Percentiles rank a stretch among this genome's conserved stretches.
Conservation (phyloP, 805 yeast genomes). For the Metschnikowia arizonensis region DNA sequence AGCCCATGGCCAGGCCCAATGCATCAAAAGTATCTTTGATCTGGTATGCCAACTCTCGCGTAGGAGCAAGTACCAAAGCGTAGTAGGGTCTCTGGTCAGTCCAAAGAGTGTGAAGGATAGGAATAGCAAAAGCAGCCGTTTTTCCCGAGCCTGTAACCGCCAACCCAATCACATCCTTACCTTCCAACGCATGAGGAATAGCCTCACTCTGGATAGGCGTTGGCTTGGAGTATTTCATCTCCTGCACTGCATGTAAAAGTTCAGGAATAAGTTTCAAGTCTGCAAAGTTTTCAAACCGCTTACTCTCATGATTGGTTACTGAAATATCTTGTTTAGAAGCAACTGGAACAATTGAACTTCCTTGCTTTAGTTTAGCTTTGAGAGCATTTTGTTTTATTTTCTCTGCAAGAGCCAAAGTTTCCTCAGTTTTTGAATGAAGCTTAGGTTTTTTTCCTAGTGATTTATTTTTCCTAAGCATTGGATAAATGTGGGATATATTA, state of each 20-base stretch:
- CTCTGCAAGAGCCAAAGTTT: conserved; percentile 51
- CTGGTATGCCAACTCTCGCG: conserved; percentile 81
- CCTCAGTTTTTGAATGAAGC: conserved; percentile 18
- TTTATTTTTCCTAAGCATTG: neutral
- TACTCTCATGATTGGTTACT: conserved; percentile 10
- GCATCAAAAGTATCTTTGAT: conserved; percentile 96
- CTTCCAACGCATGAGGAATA: conserved; percentile 85
- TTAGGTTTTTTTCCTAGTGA: conserved; percentile 10
- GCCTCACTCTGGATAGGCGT: conserved; percentile 93
- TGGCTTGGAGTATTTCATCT: conserved; percentile 72
- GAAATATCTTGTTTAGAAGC: conserved; percentile 1
- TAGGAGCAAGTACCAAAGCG: conserved; percentile 84
- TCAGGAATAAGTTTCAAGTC: conserved; percentile 71
- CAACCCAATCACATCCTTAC: conserved; percentile 89
- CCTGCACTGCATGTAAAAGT: conserved; percentile 71
- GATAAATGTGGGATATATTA: too few relatives aligned
- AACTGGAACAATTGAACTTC: neutral
- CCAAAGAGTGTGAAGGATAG: conserved; percentile 88
- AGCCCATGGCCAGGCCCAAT: conserved; percentile 85
- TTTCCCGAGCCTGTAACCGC: conserved; percentile 99
- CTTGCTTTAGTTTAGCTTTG: conserved; percentile 16
- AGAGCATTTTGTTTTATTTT: conserved; percentile 44
- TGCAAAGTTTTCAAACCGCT: conserved; percentile 39
- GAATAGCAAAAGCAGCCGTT: conserved; percentile 97
- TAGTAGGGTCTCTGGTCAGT: conserved; percentile 82